Evolutionary conservation across 768 basidiomycete species (phyloP).

Genomic region (Leccinellum albellum): DNA sequence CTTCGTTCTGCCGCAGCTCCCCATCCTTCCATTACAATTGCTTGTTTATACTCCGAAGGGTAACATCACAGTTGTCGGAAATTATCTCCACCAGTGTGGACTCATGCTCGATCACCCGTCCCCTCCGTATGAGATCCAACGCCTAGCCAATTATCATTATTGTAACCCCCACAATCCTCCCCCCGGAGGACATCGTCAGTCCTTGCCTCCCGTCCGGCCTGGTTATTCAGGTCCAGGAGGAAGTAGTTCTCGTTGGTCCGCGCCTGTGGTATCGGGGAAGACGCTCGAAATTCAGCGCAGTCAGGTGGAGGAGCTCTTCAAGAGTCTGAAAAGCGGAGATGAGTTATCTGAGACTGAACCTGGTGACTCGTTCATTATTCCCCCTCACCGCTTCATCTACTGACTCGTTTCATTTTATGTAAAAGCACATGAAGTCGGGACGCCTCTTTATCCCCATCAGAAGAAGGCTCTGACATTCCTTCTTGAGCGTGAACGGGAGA

Average conservation of each 20-base stretch:
- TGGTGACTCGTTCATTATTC: constrained; percentile 46
- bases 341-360: constrained; percentile 86
- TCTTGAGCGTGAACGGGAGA: constrained; percentile 80
- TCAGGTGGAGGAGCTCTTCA: constrained; percentile 93
- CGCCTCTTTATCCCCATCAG: constrained; percentile 92
- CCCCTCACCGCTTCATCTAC: constrained; percentile 7
- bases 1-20: constrained; percentile 47
- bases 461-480: constrained; percentile 97
- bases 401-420: constrained; percentile 19
- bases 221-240: constrained; percentile 40
- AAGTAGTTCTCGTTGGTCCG: constrained; percentile 48
- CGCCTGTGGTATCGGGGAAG: constrained; percentile 58
- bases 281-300: constrained; percentile 88
- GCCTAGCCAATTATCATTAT: constrained; percentile 64
- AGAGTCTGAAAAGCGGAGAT: constrained; percentile 80
- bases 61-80: constrained; percentile 80
- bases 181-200: constrained; percentile 54
- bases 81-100: constrained; percentile 63
- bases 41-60: constrained; percentile 93
- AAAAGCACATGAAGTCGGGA: constrained; percentile 69
- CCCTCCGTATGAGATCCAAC: constrained; percentile 58
- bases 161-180: constrained; percentile 88
- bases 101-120: constrained; percentile 81
- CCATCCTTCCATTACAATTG: constrained; percentile 79
- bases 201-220: constrained; percentile 39